Base-by-base conservation (phyloP, 495 filamentous ascomycete genomes). In the Aspergillus sclerotioniger region DNA sequence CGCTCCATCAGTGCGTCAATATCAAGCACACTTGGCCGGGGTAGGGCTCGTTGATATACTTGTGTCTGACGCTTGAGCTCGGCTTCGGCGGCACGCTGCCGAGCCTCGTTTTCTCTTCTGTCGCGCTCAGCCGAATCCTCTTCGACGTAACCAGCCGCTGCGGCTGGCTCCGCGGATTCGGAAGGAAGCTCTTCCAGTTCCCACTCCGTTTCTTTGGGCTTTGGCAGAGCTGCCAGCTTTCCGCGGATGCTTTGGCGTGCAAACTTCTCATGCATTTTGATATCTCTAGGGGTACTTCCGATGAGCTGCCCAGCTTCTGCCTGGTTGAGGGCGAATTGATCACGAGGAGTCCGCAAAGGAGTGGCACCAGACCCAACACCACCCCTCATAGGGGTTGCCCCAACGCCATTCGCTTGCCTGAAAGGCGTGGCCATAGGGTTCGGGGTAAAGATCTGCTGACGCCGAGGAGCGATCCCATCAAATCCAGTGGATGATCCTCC, bases 351-450 rank as follows among this genome's bases (percentile, higher is more conserved):
- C 15, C 90, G 86, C 76, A 96, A 78, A 8, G 94, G 94, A 1
- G 94, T 98, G 44, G 90, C 89, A 33, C 91, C 91, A 52, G 86
- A 80, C 6, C 82, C 76, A 58, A 67, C 59, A 10, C 82, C 71
- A 17, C 72, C 77, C 12, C 78, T 78, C 69, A 85, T 77, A 9
- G 90, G 90, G 13, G 91, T 95, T 9, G 86, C 86, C 53, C 87
- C 89, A 39, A 86, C 74, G 12, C 85, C 90, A 64, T 83, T 83
- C 52, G 73, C 80, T 62, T 86, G 77, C 48, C 90, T 86, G 61
- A 96, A 83, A 15, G 94, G 95, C 4, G 94, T 98, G 10, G 94
- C 92, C 75, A 98, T 79, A 19, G 94, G 94, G 69, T 98, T 98
- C 1, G 94, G 95, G 2, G 94, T 98, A 19, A 90, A 80, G 31